Evolutionary conservation across 1,284 basidiomycete genomes (phyloP), one percentile per base, ranked within the genome.

Genomic region (Trichosporon sp.): DNA sequence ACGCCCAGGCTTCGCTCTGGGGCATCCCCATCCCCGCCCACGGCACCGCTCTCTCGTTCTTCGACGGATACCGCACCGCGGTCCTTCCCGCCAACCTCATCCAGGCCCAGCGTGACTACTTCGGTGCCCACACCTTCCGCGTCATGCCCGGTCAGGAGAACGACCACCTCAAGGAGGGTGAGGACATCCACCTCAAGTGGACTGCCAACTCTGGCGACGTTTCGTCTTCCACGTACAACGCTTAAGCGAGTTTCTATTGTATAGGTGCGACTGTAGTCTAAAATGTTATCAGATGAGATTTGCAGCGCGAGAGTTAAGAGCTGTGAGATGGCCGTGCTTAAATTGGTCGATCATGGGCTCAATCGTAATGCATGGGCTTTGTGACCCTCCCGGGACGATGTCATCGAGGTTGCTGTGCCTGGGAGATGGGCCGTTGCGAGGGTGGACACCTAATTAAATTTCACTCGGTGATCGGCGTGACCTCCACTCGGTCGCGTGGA

Each of bases 1-100:
- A 94, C 73, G 95, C 96, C 60, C 95, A 99, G 83, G 91, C 92
- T 68, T 89, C 92, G 68, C 90, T 98, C 68, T 98, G 94, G 92
- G 95, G 96, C 80, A 95, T 97, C 79, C 92, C 95, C 69, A 90
- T 92, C 58, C 95, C 95, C 37, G 94, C 93, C 33, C 92, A 93
- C 85, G 93, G 91, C 83, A 95, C 94, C 62, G 95, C 95, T 59
- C 86, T 99, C 59, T 92, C 95, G 69, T 99, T 99, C 90, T 98
- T 96, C 80, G 96, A 99, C 81, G 96, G 96, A 59, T 99, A 98
- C 86, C 81, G 85, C 70, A 83, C 83, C 70, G 95, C 94, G 76
- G 84, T 91, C 69, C 86, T 98, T 64, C 92, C 95, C 40, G 96
- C 96, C 65, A 94, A 95, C 84, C 84, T 99, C 49, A 82, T 97